Evolutionary conservation across 169 alveolate genomes (phyloP).

Genomic region (Eimeria necatrix): DNA sequence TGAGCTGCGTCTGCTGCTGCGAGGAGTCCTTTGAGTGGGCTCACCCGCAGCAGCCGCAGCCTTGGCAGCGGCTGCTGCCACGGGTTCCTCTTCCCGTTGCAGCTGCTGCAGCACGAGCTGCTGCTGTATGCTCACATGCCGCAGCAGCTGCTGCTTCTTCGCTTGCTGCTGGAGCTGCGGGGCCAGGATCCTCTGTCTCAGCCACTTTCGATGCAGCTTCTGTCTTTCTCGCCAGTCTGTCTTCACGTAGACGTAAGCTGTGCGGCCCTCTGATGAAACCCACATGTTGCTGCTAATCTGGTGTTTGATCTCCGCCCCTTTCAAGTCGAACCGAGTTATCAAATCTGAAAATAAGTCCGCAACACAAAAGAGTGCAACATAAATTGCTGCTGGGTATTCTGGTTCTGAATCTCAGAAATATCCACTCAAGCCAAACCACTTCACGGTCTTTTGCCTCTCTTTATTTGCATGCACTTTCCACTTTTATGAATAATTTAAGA

Average conservation of each 20-base stretch:
- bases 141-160: conserved; percentile 70
- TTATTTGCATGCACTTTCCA: no score
- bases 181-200: conserved; percentile 46
- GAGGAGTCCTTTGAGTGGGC: conserved; percentile 50
- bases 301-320: conserved; percentile 85
- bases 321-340: conserved; percentile 85
- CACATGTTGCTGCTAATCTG: conserved; percentile 90
- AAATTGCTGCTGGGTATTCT: no score
- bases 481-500: no score
- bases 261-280: conserved; percentile 90
- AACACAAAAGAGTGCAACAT: background rate
- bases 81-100: conserved; percentile 34
- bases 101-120: conserved; percentile 68
- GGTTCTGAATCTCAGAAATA: no score
- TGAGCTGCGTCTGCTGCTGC: conserved; percentile 62
- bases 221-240: conserved; percentile 86
- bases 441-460: no score
- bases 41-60: conserved; percentile 50
- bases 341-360: conserved; percentile 81
- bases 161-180: conserved; percentile 67
- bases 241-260: conserved; percentile 90
- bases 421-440: no score
- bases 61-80: background rate
- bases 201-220: conserved; percentile 78
- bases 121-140: conserved; percentile 71